Evolutionary conservation across 2,329 filamentous ascomycete species (phyloP).

Genomic region (Aspergillus candidus): DNA sequence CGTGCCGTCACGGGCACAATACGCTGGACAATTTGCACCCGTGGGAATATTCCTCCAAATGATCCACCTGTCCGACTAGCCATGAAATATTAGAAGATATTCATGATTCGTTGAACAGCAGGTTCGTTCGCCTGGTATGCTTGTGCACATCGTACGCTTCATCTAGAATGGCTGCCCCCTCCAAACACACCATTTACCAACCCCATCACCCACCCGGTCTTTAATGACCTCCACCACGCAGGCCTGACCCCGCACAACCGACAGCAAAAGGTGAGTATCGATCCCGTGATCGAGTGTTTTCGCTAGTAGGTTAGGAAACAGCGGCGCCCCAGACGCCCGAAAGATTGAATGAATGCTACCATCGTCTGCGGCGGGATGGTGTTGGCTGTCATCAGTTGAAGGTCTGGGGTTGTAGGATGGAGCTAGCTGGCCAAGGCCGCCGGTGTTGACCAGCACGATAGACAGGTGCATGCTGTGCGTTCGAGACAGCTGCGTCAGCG

Average conservation of each 20-base stretch:
- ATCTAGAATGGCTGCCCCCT: no score
- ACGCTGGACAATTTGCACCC: no score
- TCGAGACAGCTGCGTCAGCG: slow-evolving; percentile 29
- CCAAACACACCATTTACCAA: slow-evolving; percentile 36
- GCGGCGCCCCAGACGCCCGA: slow-evolving; percentile 8
- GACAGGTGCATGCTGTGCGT: slow-evolving; percentile 24
- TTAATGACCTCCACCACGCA: slow-evolving; percentile 36
- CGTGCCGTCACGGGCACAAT: no score
- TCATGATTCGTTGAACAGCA: no score
- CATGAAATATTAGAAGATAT: no score
- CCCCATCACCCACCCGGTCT: slow-evolving; percentile 29
- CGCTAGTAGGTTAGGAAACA: slow-evolving; percentile 29
- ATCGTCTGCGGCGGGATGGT: slow-evolving; percentile 8
- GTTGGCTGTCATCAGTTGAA: neutral
- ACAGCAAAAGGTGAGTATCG: slow-evolving; percentile 35
- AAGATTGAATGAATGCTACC: slow-evolving; percentile 25
- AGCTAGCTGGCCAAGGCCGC: slow-evolving; percentile 19
- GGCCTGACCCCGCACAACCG: slow-evolving; percentile 16
- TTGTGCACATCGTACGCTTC: no score
- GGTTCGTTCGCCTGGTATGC: no score
- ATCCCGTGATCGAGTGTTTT: slow-evolving; percentile 35
- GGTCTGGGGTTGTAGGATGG: neutral
- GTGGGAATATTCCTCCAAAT: no score
- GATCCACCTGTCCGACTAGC: no score
- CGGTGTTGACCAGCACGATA: slow-evolving; percentile 34